phyloP scores from a whole-genome alignment of 805 yeast species.

The Yarrowia divulgata region DNA sequence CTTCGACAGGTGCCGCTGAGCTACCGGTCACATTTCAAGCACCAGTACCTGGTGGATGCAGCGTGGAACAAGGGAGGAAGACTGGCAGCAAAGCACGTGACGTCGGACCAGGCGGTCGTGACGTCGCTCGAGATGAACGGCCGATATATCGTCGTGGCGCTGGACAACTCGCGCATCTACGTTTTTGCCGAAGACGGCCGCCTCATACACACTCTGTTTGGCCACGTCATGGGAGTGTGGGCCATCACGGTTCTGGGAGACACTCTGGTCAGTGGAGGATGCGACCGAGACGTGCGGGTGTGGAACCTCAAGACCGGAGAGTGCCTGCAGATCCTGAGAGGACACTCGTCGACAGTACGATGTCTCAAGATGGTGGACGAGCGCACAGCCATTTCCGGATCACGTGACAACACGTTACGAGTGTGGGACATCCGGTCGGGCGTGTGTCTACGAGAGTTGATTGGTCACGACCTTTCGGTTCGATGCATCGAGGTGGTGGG shows the following conservation, averaged over 20 bases:
- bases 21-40: constrained; percentile 53
- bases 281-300: constrained; percentile 93
- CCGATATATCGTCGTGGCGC: constrained; percentile 53
- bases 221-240: constrained; percentile 99
- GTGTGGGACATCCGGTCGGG: constrained; percentile 98
- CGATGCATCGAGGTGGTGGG: constrained; percentile 71
- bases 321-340: constrained; percentile 84
- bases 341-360: constrained; percentile 91
- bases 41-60: constrained; percentile 52
- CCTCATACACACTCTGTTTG: constrained; percentile 84
- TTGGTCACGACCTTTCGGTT: constrained; percentile 75
- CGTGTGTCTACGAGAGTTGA: constrained; percentile 72
- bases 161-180: constrained; percentile 55
- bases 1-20: constrained; percentile 48
- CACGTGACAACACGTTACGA: constrained; percentile 88
- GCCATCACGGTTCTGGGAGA: constrained; percentile 91
- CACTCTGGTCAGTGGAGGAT: constrained; percentile 91
- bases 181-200: constrained; percentile 54
- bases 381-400: constrained; percentile 80
- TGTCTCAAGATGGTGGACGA: constrained; percentile 82
- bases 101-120: constrained; percentile 52
- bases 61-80: constrained; percentile 55
- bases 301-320: constrained; percentile 92
- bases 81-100: constrained; percentile 53
- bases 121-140: constrained; percentile 52